Conservation (phyloP, 441 rosid species). For the Viola pubescens region DNA sequence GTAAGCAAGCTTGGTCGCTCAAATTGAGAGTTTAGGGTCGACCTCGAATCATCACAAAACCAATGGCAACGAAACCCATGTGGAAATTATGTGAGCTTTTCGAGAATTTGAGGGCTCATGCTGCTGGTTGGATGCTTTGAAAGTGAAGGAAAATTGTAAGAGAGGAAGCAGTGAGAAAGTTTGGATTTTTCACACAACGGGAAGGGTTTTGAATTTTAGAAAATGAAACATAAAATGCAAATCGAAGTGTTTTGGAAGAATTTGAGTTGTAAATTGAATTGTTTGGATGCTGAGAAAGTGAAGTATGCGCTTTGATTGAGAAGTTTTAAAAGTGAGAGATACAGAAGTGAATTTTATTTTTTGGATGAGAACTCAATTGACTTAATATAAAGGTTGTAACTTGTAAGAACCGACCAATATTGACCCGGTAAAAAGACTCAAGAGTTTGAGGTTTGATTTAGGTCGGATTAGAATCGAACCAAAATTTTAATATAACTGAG, state of each 20-base stretch:
- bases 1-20: too few species aligned
- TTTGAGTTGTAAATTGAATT: constrained; percentile 7
- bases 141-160: not conserved
- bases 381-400: too few species aligned
- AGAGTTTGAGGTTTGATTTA: too few species aligned
- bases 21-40: too few species aligned
- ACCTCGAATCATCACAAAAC: constrained; percentile 9
- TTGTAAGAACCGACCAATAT: too few species aligned
- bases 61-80: not conserved
- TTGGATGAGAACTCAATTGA: too few species aligned
- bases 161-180: not conserved
- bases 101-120: not conserved
- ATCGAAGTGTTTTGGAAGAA: not conserved
- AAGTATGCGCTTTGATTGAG: not conserved
- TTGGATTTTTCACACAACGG: too few species aligned
- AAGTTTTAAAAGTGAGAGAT: too few species aligned
- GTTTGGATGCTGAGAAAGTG: constrained; percentile 16
- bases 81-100: not conserved
- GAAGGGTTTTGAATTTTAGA: not conserved
- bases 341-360: too few species aligned
- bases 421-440: too few species aligned
- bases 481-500: too few species aligned
- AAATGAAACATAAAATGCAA: not conserved
- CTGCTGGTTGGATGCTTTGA: constrained; percentile 7
- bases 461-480: too few species aligned